phyloP scores from a whole-genome alignment of 2,329 filamentous ascomycete species.

The Beauveria rudraprayagi region DNA sequence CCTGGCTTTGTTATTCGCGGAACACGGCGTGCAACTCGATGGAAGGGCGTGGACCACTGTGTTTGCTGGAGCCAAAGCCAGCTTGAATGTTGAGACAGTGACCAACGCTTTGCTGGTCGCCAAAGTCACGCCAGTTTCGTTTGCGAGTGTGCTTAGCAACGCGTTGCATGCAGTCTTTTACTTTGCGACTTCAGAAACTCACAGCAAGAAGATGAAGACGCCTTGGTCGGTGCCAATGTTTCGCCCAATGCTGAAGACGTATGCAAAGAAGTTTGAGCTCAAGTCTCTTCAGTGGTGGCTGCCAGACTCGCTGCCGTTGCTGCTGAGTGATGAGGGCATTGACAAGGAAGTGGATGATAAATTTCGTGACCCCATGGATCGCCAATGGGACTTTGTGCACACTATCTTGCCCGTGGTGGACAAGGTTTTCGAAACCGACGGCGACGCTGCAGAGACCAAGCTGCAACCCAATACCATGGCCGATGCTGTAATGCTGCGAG shows the following conservation, averaged over 20 bases:
- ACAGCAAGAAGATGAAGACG: constrained; percentile 20
- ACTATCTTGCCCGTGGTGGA: constrained; percentile 27
- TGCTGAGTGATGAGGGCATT: constrained; percentile 14
- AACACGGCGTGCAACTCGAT: constrained; percentile 51
- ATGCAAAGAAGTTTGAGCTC: constrained; percentile 39
- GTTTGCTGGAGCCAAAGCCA: constrained; percentile 59
- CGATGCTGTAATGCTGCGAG: constrained; percentile 38
- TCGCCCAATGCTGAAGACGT: constrained; percentile 40
- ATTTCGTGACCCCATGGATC: constrained; percentile 13
- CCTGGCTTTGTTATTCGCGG: constrained; percentile 25
- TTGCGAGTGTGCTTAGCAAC: constrained; percentile 27
- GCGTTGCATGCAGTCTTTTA: constrained; percentile 42
- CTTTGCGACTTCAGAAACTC: constrained; percentile 33
- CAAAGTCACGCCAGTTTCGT: constrained; percentile 40
- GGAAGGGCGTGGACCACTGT: constrained; percentile 59
- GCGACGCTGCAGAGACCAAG: constrained; percentile 15
- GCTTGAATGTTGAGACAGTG: constrained; percentile 46
- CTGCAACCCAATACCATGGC: constrained; percentile 32
- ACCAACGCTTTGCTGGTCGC: constrained; percentile 27
- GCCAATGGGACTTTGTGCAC: constrained; percentile 23
- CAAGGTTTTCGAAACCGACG: constrained; percentile 21
- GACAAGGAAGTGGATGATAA: constrained; percentile 17
- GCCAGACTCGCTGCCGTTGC: constrained; percentile 27
- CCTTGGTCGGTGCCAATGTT: constrained; percentile 33
- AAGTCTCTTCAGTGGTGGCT: constrained; percentile 35